Base-by-base conservation (phyloP, 2,329 filamentous ascomycete species). In the Catunica adiposa region DNA sequence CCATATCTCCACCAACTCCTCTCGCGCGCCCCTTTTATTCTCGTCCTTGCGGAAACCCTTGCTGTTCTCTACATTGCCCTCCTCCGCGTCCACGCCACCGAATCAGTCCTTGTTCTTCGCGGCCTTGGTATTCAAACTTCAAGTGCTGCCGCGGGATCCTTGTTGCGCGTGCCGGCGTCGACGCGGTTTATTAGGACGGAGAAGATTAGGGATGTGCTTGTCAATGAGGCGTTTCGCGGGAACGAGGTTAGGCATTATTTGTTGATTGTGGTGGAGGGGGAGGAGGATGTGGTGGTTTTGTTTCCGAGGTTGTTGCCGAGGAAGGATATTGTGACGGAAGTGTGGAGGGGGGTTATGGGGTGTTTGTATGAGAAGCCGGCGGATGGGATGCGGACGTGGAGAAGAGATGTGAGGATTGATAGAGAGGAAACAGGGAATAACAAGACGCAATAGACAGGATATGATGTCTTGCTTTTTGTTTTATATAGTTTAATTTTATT, bases 141-240 rank as follows among this genome's bases (percentile, higher is more conserved):
- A 6, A 82, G 80, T 26, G 81, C 82, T 7, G 59, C 67, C 3
- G 59, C 59, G 15, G 57, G 57, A 9, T 56, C 53, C n/a, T 84
- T 81, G 7, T 88, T 86, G 63, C 73, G 89, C 37, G 66, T 68
- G 2, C 58, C 55, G n/a, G 62, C 63, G 11, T 67, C 70, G 55
- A 76, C 76, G 63, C 69, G 77, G 56, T 77, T 82, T 67, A 97
- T 98, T 58, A 90, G 92, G 0, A 95, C 90, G 0, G 86, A 84
- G 47, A 83, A 87, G 68, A 94, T 98, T 57, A 86, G 86, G 65
- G 92, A 98, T 66, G 83, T 98, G 56, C 80, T 96, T 55, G 86
- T 98, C 53, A 89, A 96, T 66, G 92, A 98, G 72, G 92, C 89
- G 2, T 97, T 97, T 68, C 80, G 80, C 57, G 89, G 89, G 0